phyloP scores from a whole-genome alignment of 352 stramenopile species.

The Phytophthora rubi region DNA sequence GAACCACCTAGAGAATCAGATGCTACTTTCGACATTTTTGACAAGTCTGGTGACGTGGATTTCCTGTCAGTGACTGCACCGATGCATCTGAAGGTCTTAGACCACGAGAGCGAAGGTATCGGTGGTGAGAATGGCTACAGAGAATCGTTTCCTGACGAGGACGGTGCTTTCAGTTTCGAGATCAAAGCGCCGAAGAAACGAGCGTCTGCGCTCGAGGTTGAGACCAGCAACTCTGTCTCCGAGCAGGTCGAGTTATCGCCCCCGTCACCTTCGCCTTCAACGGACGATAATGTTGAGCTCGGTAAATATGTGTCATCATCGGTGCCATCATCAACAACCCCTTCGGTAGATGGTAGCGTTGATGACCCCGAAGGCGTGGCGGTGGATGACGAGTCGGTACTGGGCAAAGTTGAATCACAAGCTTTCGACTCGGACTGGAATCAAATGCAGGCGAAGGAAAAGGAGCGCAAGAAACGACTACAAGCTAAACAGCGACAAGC shows the following conservation, averaged over 20 bases:
- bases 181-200: conserved; percentile 44
- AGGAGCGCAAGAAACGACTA: conserved; percentile 70
- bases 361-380: conserved; percentile 22
- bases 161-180: conserved; percentile 65
- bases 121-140: conserved; percentile 24
- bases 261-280: conserved; percentile 14
- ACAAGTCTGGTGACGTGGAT: conserved; percentile 41
- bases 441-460: conserved; percentile 75
- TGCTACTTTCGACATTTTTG: conserved; percentile 38
- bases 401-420: conserved; percentile 29
- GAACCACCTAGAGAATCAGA: conserved; percentile 10
- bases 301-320: conserved; percentile 33
- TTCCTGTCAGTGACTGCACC: conserved; percentile 25
- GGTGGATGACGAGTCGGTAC: conserved; percentile 14
- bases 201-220: conserved; percentile 5
- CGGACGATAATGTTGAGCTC: conserved; percentile 33
- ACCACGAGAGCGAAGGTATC: conserved; percentile 11
- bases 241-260: conserved; percentile 14
- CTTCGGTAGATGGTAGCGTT: conserved; percentile 31
- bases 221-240: not conserved
- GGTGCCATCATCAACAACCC: conserved; percentile 4
- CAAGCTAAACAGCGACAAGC: conserved; percentile 79
- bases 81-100: not conserved
- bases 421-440: conserved; percentile 72
- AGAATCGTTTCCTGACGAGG: not conserved